Evolutionary conservation across 177 flowering plant species (phyloP).

Genomic region (Vitis hybrid): DNA sequence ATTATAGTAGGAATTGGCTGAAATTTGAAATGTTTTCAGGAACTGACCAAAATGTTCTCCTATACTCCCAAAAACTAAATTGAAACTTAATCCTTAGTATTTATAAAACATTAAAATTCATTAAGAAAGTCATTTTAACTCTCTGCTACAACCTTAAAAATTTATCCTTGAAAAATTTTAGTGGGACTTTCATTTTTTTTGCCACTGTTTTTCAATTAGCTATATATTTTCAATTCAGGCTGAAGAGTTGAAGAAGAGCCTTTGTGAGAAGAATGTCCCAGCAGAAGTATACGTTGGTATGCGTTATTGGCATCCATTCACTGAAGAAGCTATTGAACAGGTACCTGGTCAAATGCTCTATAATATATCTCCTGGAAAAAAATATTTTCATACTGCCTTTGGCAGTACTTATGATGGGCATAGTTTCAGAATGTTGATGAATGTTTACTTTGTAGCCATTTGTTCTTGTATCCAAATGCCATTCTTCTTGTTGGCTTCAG

Average conservation of each 20-base stretch:
- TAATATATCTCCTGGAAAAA: too few relatives aligned
- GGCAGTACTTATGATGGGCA: too few relatives aligned
- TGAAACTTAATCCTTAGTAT: too few relatives aligned
- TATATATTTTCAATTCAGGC: conserved; percentile 52
- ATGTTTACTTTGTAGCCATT: background rate
- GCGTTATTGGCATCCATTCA: conserved; percentile 99
- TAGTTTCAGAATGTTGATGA: too few relatives aligned
- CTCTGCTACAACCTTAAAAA: background rate
- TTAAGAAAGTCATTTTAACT: too few relatives aligned
- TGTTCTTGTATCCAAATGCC: background rate
- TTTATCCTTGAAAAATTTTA: background rate
- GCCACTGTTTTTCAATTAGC: background rate
- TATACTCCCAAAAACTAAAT: too few relatives aligned
- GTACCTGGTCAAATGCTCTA: conserved; percentile 25
- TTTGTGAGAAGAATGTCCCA: conserved; percentile 74
- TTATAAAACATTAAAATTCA: too few relatives aligned
- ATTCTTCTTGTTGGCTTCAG: background rate
- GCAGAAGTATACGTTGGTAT: conserved; percentile 98
- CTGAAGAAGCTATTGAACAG: conserved; percentile 98
- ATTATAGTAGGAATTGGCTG: too few relatives aligned
- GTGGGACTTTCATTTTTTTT: background rate
- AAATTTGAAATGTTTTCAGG: too few relatives aligned
- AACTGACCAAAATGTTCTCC: too few relatives aligned
- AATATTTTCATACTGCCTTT: too few relatives aligned
- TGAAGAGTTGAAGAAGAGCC: conserved; percentile 80